Evolutionary conservation across 164 flowering plant genomes (phyloP), one percentile per base, ranked within the genome.

Genomic region (Umbellularia californica): DNA sequence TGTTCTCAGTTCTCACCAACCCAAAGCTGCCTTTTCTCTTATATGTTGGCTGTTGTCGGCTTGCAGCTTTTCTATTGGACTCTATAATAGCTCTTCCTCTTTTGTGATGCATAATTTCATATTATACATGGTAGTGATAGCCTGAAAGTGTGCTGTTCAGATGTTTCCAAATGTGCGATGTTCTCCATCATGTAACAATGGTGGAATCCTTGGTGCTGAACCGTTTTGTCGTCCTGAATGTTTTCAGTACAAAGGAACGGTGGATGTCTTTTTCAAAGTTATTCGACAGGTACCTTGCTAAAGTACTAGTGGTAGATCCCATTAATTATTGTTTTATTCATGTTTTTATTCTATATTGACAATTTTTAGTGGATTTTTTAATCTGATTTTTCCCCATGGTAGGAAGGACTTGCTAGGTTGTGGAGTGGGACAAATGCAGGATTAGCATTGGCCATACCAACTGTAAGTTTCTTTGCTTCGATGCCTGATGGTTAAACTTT

Each of bases 361-460:
- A 68, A 69, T 55, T 41, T 41, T n/a, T 47, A 25, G 50, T 41
- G 58, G 10, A 11, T 41, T n/a, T 50, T 23, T 19, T 20, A 22
- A 47, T 69, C 58, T 69, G 14, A 50, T 22, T 35, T 20, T 65
- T 33, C n/a, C 10, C 41, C 62, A 75, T 76, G 83, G 77, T 97
- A 96, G 98, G 99, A 96, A 82, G 98, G 99, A 71, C 24, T 94
- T 73, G 58, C 84, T 11, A 88, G 91, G 83, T 81, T 96, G 22
- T 96, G 99, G 99, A 86, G 97, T 81, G 99, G 98, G 69, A 96
- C 99, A 64, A 94, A 90, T 88, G 99, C 99, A 30, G 89, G 92
- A 67, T 80, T 96, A 68, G 97, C 99, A 24, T 76, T 96, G 71
- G 98, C 99, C 47, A 75, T 96, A 65, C 98, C 99, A 68, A 94